phyloP scores from a whole-genome alignment of 495 filamentous ascomycete species.

The Neurospora sp. region DNA sequence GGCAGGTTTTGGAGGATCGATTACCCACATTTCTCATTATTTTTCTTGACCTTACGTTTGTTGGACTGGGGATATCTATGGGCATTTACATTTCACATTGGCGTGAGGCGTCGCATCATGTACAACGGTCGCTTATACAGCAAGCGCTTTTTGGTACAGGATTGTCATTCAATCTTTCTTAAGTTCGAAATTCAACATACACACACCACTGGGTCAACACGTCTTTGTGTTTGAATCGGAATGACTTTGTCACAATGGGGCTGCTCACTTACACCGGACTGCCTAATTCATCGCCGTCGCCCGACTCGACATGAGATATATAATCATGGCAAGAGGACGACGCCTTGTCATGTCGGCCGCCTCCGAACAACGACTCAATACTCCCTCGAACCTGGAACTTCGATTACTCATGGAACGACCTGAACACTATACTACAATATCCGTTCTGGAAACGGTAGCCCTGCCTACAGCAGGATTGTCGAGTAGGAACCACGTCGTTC shows the following conservation, averaged over 20 bases:
- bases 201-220: neutral
- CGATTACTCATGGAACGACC: neutral
- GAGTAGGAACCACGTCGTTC: neutral
- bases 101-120: neutral
- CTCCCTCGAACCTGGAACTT: neutral
- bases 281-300: neutral
- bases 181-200: neutral
- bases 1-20: neutral
- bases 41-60: neutral
- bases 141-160: neutral
- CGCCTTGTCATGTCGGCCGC: neutral
- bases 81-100: conserved; percentile 1
- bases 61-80: neutral
- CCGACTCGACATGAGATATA: neutral
- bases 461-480: neutral
- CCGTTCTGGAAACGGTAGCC: neutral
- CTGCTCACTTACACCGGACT: neutral
- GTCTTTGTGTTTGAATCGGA: neutral
- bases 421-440: neutral
- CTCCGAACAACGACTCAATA: neutral
- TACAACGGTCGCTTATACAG: neutral
- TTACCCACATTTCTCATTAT: neutral
- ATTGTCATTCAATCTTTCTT: neutral
- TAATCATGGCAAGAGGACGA: neutral
- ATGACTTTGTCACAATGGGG: neutral